These are phyloP conservation scores for Fusarium dimerum DNA, from an alignment of 2,329 filamentous ascomycete genomes.

Conservation along the genomic window DNA sequence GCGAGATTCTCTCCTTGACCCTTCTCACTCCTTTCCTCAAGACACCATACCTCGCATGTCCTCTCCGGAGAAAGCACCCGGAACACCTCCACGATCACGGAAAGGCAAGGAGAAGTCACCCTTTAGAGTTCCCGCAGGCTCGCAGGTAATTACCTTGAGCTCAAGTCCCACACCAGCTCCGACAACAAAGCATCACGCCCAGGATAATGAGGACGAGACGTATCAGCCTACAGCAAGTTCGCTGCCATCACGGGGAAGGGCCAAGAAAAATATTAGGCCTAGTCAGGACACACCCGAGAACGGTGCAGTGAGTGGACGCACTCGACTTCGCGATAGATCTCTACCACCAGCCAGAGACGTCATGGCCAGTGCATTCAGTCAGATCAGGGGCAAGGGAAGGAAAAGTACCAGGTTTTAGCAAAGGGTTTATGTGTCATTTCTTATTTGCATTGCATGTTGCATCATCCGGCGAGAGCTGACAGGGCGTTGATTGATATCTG, in stretches of 20 bases:
- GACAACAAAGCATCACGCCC: conserved; percentile 20
- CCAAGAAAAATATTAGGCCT: conserved; percentile 16
- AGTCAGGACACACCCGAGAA: conserved; percentile 23
- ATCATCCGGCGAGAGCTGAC: neutral
- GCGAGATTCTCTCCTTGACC: conserved; percentile 34
- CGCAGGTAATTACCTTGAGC: conserved; percentile 34
- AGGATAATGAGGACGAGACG: conserved; percentile 25
- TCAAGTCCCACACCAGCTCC: conserved; percentile 28
- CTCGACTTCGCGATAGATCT: conserved; percentile 11
- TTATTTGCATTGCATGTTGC: conserved; percentile 1
- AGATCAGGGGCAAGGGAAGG: conserved; percentile 25
- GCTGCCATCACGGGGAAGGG: conserved; percentile 17
- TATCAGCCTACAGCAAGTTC: conserved; percentile 13
- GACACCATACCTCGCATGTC: conserved; percentile 1
- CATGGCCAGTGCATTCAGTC: conserved; percentile 24
- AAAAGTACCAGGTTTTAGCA: conserved; percentile 21
- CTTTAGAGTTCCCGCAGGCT: conserved; percentile 31
- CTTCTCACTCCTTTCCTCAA: conserved; percentile 30
- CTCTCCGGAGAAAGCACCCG: conserved; percentile 1
- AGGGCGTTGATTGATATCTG: neutral
- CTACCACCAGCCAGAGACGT: conserved; percentile 18
- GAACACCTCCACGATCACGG: conserved; percentile 15
- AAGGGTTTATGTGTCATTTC: conserved; percentile 1
- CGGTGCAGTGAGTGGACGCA: neutral
- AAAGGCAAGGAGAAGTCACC: conserved; percentile 18